A percentile compares a stretch with the other conserved stretches of the same genome.
Conservation (phyloP, 2,329 filamentous ascomycete species). For the Leptographium lundbergii region DNA sequence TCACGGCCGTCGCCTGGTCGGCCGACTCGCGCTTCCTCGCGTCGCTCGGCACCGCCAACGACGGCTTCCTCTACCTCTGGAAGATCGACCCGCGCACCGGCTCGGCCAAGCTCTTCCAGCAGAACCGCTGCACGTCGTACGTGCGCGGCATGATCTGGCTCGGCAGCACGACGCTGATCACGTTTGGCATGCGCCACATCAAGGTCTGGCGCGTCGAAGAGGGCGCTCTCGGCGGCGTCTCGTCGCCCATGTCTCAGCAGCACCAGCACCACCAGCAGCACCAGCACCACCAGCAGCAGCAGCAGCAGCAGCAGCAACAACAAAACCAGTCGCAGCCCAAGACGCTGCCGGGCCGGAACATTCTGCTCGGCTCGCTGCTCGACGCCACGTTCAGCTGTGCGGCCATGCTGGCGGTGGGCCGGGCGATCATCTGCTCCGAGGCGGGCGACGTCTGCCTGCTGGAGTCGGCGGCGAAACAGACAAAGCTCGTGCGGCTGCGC, state of each 20-base stretch:
- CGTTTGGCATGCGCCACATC: slow-evolving; percentile 79
- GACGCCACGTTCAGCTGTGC: slow-evolving; percentile 78
- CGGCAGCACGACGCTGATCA: slow-evolving; percentile 66
- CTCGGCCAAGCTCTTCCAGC: slow-evolving; percentile 63
- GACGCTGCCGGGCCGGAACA: slow-evolving; percentile 75
- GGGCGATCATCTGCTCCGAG: slow-evolving; percentile 76
- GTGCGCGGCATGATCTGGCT: slow-evolving; percentile 86
- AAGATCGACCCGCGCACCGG: slow-evolving; percentile 72
- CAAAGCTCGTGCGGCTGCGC: slow-evolving; percentile 55
- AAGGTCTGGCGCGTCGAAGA: slow-evolving; percentile 88
- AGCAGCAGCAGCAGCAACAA: slow-evolving; percentile 2
- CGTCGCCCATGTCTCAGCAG: slow-evolving; percentile 19
- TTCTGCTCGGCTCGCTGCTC: slow-evolving; percentile 66
- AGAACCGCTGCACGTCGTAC: slow-evolving; percentile 83
- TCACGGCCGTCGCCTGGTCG: slow-evolving; percentile 82
- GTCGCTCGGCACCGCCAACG: slow-evolving; percentile 77
- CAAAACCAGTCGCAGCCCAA: slow-evolving; percentile 30
- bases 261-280: slow-evolving; percentile 3
- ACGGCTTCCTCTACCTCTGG: slow-evolving; percentile 92
- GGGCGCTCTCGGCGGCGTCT: slow-evolving; percentile 20
- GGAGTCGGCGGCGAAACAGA: slow-evolving; percentile 61
- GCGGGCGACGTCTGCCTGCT: slow-evolving; percentile 80
- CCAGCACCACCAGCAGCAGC: slow-evolving; percentile 13
- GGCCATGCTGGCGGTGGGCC: slow-evolving; percentile 55
- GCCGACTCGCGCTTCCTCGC: slow-evolving; percentile 76